These are phyloP conservation scores for Themeda triandra DNA, from an alignment of 176 grass and related monocot species.

Conservation along the genomic window DNA sequence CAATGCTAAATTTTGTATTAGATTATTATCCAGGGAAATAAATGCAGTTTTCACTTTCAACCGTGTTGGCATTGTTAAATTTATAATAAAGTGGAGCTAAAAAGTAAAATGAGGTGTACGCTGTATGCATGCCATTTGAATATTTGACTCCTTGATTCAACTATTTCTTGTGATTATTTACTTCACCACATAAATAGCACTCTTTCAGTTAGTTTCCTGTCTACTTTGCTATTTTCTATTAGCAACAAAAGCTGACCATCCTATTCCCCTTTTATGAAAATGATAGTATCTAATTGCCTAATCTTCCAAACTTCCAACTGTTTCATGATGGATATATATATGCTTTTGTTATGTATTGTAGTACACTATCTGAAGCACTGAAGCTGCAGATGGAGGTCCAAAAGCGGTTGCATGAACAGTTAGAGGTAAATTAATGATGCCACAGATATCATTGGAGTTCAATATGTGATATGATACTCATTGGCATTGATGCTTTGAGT, in stretches of 20 bases:
- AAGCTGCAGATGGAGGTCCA: too few relatives aligned
- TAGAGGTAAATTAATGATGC: too few relatives aligned
- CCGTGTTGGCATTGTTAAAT: background rate
- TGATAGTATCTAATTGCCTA: background rate
- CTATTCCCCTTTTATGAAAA: background rate
- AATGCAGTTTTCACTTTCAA: background rate
- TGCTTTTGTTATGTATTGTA: background rate
- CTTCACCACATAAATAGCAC: background rate
- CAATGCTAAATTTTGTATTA: background rate
- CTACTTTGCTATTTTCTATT: background rate
- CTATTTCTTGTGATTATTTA: background rate
- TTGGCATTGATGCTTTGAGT: background rate
- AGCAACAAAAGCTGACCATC: too few relatives aligned
- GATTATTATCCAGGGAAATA: background rate
- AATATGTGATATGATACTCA: background rate
- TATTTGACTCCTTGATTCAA: background rate
- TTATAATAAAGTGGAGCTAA: background rate
- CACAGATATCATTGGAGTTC: conserved; percentile 15
- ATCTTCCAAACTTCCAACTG: background rate
- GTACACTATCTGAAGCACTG: too few relatives aligned
- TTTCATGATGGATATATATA: background rate
- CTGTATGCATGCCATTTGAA: background rate
- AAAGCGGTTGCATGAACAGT: too few relatives aligned
- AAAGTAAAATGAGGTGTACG: background rate
- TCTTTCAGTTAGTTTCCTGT: background rate